Base-by-base conservation (phyloP, 495 filamentous ascomycete species). In the Echria macrotheca region DNA sequence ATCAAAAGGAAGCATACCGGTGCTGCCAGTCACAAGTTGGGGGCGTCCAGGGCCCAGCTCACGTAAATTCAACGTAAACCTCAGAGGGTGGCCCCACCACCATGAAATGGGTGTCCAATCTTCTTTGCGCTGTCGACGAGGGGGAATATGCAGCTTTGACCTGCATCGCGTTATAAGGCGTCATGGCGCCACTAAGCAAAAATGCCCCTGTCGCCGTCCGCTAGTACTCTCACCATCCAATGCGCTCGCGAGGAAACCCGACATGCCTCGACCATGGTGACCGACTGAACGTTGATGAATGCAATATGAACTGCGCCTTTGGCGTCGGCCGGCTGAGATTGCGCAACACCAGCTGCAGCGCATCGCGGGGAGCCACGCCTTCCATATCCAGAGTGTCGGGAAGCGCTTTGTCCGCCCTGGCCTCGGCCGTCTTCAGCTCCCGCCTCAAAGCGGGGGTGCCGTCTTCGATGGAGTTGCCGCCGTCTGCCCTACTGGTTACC, bases 1-100 rank as follows among this genome's bases (percentile, higher is more conserved):
- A 17, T 26, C 19, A 22, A 41, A 53, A 55, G n/a, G 32, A 55
- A 53, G 52, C 49, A 50, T n/a, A 40, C n/a, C 33, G 26, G 45
- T 32, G 22, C 22, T 29, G 26, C 7, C 17, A 26, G 17, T 14
- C 15, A 8, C 11, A 53, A 45, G 49, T 47, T 62, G 42, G 51
- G 59, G 59, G 59, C 52, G 48, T 38, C 35, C 22, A 32, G 37
- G 45, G 39, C 19, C n/a, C 19, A 41, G 35, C 45, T 54, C 50
- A 62, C 53, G 59, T 62, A 62, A 62, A 56, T 26, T 50, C 32
- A 47, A 62, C 46, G 55, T 51, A 55, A 56, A 12, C 23, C 19
- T 28, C 45, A 48, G n/a, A 40, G 19, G 25, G 18, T 9, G 22
- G 21, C 17, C 17, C 25, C 37, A n/a, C 6, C 32, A 12, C 21